Percentiles rank a stretch among this genome's conserved stretches.
phyloP scores from a whole-genome alignment of 176 grass and related monocot species.

The Phyllostachys edulis region DNA sequence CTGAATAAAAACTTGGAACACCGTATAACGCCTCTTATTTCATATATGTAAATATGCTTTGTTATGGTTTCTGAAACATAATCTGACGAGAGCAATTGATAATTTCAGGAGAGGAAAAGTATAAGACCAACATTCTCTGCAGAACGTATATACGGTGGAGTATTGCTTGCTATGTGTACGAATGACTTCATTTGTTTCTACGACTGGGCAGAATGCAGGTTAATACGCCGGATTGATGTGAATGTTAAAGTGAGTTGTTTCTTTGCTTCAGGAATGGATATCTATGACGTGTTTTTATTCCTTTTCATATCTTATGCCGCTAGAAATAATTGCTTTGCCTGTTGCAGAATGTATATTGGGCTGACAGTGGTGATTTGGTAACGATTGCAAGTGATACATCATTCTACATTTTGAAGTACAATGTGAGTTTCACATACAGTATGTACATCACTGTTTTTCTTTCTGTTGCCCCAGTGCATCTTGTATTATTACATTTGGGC shows the following conservation, averaged over 20 bases:
- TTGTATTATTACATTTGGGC: background rate
- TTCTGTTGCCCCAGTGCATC: background rate
- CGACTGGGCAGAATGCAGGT: slow-evolving; percentile 79
- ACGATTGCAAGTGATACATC: slow-evolving; percentile 76
- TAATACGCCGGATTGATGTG: slow-evolving; percentile 87
- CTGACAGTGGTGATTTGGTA: slow-evolving; percentile 82
- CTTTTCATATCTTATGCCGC: background rate
- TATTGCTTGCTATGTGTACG: slow-evolving; percentile 79
- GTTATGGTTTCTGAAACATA: background rate
- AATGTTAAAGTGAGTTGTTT: slow-evolving; percentile 60
- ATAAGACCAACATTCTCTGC: slow-evolving; percentile 69
- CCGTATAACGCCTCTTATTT: background rate
- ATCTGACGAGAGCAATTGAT: background rate
- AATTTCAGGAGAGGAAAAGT: slow-evolving; percentile 86
- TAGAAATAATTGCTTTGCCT: slow-evolving; percentile 13
- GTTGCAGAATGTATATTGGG: slow-evolving; percentile 84
- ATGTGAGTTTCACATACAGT: slow-evolving; percentile 51
- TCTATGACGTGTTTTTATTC: background rate
- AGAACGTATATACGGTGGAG: slow-evolving; percentile 61
- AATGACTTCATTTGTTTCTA: slow-evolving; percentile 97
- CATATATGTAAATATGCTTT: background rate
- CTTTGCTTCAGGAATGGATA: slow-evolving; percentile 4
- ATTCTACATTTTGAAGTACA: slow-evolving; percentile 90
- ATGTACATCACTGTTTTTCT: background rate
- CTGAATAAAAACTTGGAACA: background rate